phyloP scores from a whole-genome alignment of 1,284 basidiomycete species.

The Cryptococcus sp. region DNA sequence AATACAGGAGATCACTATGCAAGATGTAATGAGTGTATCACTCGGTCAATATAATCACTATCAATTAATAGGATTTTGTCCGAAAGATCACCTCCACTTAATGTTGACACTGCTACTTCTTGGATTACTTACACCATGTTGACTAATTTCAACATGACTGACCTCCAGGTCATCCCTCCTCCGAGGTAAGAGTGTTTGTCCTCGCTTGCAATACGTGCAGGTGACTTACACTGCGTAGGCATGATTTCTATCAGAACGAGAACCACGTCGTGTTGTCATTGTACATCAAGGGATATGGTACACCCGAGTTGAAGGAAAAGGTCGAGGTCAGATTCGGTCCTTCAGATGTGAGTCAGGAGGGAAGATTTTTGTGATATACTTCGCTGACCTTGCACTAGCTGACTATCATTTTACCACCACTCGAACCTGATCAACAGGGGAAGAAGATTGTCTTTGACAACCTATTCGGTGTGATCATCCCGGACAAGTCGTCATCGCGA shows the following conservation, averaged over 20 bases:
- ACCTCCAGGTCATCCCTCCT: no score
- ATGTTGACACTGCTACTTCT: no score
- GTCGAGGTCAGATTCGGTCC: conserved; percentile 53
- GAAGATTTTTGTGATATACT: neutral
- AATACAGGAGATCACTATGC: no score
- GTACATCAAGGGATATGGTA: conserved; percentile 64
- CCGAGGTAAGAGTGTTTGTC: no score
- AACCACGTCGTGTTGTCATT: conserved; percentile 67
- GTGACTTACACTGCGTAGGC: conserved; percentile 49
- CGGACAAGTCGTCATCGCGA: conserved; percentile 59
- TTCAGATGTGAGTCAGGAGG: neutral
- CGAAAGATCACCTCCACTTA: no score
- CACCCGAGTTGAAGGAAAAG: conserved; percentile 53
- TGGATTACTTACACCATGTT: no score
- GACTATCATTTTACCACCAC: neutral
- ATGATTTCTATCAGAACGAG: conserved; percentile 85
- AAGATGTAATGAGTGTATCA: no score
- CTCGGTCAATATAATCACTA: no score
- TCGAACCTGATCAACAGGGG: neutral
- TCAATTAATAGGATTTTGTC: no score
- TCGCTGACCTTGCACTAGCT: neutral
- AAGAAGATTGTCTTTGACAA: conserved; percentile 52
- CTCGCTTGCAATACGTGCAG: no score
- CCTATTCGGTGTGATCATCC: conserved; percentile 71
- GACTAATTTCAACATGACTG: no score